These are phyloP conservation scores for Elongisporangium anandrum DNA, from an alignment of 352 stramenopile species.

Conservation along the genomic window DNA sequence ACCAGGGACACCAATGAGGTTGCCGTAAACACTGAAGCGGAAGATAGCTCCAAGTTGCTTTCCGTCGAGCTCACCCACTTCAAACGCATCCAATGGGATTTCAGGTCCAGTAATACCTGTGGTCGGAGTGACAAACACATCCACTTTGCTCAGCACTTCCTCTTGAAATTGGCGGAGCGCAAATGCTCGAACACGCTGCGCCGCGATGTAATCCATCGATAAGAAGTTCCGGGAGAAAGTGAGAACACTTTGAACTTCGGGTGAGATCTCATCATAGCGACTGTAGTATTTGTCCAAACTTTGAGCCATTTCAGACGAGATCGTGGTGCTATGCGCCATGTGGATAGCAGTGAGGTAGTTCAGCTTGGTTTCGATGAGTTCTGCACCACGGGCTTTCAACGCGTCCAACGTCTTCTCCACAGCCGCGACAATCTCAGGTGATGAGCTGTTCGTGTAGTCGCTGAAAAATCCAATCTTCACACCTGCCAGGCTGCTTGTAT, in stretches of 20 bases:
- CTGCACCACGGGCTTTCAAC: conserved; percentile 53
- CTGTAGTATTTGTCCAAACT: conserved; percentile 65
- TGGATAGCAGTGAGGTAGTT: conserved; percentile 77
- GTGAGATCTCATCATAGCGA: conserved; percentile 47
- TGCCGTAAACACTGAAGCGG: conserved; percentile 81
- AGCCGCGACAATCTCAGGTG: conserved; percentile 43
- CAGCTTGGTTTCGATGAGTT: conserved; percentile 73
- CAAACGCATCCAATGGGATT: conserved; percentile 42
- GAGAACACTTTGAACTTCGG: conserved; percentile 73
- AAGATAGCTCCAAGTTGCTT: conserved; percentile 59
- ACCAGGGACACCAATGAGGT: conserved; percentile 84
- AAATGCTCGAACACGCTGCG: conserved; percentile 81
- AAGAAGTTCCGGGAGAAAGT: conserved; percentile 62
- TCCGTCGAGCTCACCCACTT: conserved; percentile 53
- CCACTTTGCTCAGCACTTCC: conserved; percentile 77
- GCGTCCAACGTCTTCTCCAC: conserved; percentile 42
- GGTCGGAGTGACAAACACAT: conserved; percentile 88
- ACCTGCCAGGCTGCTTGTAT: conserved; percentile 48
- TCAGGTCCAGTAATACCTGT: conserved; percentile 71
- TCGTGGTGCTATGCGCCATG: conserved; percentile 76
- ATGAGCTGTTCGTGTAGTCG: conserved; percentile 69
- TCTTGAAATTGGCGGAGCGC: conserved; percentile 70
- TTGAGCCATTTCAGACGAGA: conserved; percentile 76
- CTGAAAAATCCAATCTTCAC: conserved; percentile 80
- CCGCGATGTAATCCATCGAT: conserved; percentile 76